These are phyloP conservation scores for Lasiodiplodia sp. DNA, from an alignment of 2,329 filamentous ascomycete species.

Conservation along the genomic window DNA sequence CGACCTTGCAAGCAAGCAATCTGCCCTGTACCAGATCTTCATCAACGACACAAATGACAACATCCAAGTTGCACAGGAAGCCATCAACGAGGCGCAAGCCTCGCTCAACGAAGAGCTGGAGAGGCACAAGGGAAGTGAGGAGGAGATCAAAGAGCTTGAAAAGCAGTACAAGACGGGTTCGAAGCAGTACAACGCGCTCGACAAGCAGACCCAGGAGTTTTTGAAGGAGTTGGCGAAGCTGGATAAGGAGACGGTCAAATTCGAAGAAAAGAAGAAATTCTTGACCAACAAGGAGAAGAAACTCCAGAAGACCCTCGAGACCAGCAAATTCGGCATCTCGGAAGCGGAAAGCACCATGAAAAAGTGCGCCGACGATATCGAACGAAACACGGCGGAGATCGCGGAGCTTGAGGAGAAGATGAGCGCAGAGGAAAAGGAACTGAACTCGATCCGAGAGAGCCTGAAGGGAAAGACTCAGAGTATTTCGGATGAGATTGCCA, in stretches of 20 bases:
- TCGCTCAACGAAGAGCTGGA: conserved; percentile 87
- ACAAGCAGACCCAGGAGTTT: conserved; percentile 80
- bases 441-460: conserved; percentile 81
- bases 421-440: conserved; percentile 79
- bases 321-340: conserved; percentile 74
- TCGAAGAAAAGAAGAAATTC: conserved; percentile 98
- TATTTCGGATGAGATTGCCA: conserved; percentile 89
- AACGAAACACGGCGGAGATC: conserved; percentile 77
- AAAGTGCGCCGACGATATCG: conserved; percentile 79
- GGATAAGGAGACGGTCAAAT: conserved; percentile 96
- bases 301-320: conserved; percentile 83
- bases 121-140: conserved; percentile 88
- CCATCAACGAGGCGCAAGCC: conserved; percentile 87
- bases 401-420: conserved; percentile 77
- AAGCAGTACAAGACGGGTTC: conserved; percentile 82
- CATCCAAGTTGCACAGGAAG: conserved; percentile 84
- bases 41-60: conserved; percentile 89
- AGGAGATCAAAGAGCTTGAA: conserved; percentile 87
- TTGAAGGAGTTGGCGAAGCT: conserved; percentile 89
- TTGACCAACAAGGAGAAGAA: conserved; percentile 91
- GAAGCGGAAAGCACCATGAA: conserved; percentile 81
- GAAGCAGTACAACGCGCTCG: conserved; percentile 82
- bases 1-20: conserved; percentile 87
- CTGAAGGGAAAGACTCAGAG: conserved; percentile 96
- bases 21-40: conserved; percentile 90